Conservation (phyloP, 176 grass and related monocot species). For the Aegilops longissima region DNA sequence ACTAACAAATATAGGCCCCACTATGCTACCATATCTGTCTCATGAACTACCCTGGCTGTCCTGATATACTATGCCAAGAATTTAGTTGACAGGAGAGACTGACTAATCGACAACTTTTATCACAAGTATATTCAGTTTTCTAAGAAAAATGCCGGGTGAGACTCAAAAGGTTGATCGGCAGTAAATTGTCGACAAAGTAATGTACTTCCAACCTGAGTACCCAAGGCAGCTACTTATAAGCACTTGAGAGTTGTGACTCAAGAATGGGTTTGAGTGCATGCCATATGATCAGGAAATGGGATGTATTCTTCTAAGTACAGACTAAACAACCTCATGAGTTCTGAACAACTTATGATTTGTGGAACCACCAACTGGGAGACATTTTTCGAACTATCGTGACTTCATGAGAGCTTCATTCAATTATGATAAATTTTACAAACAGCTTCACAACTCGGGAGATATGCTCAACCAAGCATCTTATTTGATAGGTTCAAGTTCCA, state of each 20-base stretch:
- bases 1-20: not conserved
- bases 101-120: not conserved
- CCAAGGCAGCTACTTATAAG: not conserved
- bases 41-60: not conserved
- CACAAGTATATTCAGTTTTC: not conserved
- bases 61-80: not conserved
- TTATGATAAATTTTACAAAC: not conserved
- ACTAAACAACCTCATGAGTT: not conserved
- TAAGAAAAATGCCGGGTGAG: not conserved
- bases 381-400: not conserved
- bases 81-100: slow-evolving; percentile 6
- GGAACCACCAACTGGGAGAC: not conserved
- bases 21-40: slow-evolving; percentile 4
- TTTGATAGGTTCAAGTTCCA: not conserved
- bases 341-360: not conserved
- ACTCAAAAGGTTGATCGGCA: not conserved
- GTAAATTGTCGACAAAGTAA: not conserved
- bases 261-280: not conserved
- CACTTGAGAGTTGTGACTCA: not conserved
- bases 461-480: not conserved
- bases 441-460: not conserved
- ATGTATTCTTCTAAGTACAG: slow-evolving; percentile 1
- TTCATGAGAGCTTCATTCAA: not conserved
- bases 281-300: slow-evolving; percentile 8
- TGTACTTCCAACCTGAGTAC: not conserved